Conservation (phyloP, 176 grass and related monocot genomes). For the Bolboschoenus planiculmis region DNA sequence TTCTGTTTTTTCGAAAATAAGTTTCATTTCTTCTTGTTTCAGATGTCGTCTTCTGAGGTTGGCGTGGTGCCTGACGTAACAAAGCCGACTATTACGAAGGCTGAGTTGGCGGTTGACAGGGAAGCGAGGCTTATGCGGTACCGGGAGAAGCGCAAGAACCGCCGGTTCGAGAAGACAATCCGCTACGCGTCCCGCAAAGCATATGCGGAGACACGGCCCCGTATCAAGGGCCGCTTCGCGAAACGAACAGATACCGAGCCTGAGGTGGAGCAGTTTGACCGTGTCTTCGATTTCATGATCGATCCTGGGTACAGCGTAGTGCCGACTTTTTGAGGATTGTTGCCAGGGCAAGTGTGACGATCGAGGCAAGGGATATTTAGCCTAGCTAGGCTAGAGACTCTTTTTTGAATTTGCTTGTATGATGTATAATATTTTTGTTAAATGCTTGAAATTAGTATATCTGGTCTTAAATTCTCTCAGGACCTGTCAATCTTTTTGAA, state of each 20-base stretch:
- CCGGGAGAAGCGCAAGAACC: constrained; percentile 83
- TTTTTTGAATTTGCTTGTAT: constrained; percentile 16
- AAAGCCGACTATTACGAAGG: constrained; percentile 3
- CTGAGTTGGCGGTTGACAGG: constrained; percentile 36
- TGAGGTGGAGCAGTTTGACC: constrained; percentile 26
- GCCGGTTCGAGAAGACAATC: constrained; percentile 93
- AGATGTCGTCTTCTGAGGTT: constrained; percentile 76
- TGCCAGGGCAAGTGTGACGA: background rate
- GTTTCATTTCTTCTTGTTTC: background rate
- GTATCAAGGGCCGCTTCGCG: constrained; percentile 86
- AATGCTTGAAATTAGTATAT: constrained; percentile 13
- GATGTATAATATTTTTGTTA: constrained; percentile 18
- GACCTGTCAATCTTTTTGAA: background rate
- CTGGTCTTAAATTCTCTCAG: background rate
- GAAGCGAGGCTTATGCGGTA: constrained; percentile 84
- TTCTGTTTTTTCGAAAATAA: background rate
- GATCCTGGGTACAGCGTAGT: constrained; percentile 71
- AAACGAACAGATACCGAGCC: constrained; percentile 44
- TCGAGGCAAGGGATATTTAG: background rate
- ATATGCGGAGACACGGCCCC: constrained; percentile 76
- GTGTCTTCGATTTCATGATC: constrained; percentile 48
- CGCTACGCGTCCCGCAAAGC: constrained; percentile 90
- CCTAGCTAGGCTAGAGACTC: constrained; percentile 19
- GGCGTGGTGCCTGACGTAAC: constrained; percentile 70
- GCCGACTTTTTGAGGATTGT: constrained; percentile 45